Base-by-base conservation (phyloP, 169 alveolate genomes). In the Plasmodium coatneyi region DNA sequence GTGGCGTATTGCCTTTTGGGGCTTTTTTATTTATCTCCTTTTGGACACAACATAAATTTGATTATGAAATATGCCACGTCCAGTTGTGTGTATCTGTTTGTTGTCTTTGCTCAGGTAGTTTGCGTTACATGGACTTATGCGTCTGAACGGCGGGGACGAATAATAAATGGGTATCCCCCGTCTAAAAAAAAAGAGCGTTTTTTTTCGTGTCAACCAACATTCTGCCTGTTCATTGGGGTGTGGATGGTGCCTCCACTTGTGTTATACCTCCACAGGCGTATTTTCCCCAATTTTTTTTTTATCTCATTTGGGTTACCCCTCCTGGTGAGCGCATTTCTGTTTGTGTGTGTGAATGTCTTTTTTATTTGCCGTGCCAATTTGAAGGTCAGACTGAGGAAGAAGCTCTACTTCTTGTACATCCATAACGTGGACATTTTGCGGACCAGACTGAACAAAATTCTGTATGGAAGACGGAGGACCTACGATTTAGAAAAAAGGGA, bases 61-160 rank as follows among this genome's bases (percentile, higher is more conserved):
- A 34, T 80, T 28, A 14, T 91, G 41, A 81, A 70, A 22, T 70
- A 32, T 36, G 16, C 56, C 34, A 81, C 39, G 39, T 80, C 60
- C 5, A 41, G 54, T 70, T 80, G 83, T 71, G 72, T 91, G 34
- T 91, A 91, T 28, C 74, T 91, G 16, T 76, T 91, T 80, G 56
- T 66, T 1, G n/a, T 70, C 34, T 16, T 34, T 81, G 25, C 82
- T 12, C 95, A 91, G 71, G 56, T 81, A 5, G 56, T 91, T 22
- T 60, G 60, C 39, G 30, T 91, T 66, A 80, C 95, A 7, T 91
- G 95, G 95, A 14, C 74, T 12, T 91, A 91, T 80, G 76, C 71
- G 46, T 91, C 36, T 25, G 71, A 70, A 70, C 74, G 71, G 19
- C 22, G 66, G 39, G 19, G 22, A 25, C 52, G 32, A 16, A 7